phyloP scores from a whole-genome alignment of 129 eudicot species.

The Centella asiatica region DNA sequence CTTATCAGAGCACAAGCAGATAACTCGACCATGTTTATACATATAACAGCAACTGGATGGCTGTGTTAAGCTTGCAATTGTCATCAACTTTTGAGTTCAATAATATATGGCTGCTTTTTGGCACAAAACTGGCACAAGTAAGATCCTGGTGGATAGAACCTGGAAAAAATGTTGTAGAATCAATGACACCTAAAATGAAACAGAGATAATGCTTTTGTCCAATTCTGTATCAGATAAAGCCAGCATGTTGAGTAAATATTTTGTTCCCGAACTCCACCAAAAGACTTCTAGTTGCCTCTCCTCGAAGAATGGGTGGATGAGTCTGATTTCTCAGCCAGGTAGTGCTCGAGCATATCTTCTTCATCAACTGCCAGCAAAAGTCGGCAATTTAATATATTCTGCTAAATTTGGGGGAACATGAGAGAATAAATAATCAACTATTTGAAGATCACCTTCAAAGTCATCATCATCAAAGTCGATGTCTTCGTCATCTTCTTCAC shows the following conservation, averaged over 20 bases:
- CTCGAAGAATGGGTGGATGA: constrained; percentile 38
- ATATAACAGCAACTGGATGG: background rate
- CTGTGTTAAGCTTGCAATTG: background rate
- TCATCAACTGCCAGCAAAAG: constrained; percentile 55
- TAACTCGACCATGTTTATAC: too few species aligned
- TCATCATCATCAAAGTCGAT: constrained; percentile 9
- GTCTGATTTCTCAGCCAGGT: constrained; percentile 62
- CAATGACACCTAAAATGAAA: too few species aligned
- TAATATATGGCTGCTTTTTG: background rate
- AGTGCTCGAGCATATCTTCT: constrained; percentile 94
- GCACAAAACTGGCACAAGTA: constrained; percentile 12
- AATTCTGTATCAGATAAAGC: background rate
- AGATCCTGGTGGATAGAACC: constrained; percentile 2
- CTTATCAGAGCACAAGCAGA: too few species aligned
- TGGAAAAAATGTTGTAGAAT: background rate
- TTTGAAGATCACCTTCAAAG: constrained; percentile 3
- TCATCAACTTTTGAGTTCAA: background rate
- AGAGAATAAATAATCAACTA: constrained; percentile 1
- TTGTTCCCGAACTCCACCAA: background rate
- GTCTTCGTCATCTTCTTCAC: constrained; percentile 2
- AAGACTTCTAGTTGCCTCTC: constrained; percentile 20
- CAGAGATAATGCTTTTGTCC: background rate
- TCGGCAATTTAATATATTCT: background rate
- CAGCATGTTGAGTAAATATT: background rate
- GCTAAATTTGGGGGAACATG: background rate